These are phyloP conservation scores for Plantago elongata DNA, from an alignment of 257 asterid genomes.

Conservation along the genomic window DNA sequence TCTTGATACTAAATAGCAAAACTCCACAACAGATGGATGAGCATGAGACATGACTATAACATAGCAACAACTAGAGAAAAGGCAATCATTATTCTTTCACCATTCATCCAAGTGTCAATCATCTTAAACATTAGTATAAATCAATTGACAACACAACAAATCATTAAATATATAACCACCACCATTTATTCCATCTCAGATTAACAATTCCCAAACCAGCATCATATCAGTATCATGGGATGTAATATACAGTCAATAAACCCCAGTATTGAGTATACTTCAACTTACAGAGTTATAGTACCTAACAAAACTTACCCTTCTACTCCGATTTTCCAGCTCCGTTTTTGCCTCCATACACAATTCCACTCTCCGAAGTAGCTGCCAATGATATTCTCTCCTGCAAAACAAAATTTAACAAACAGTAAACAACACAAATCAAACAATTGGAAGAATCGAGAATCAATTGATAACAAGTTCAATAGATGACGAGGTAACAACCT, in stretches of 20 bases:
- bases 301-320: conserved; percentile 36
- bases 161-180: not conserved
- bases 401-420: not conserved
- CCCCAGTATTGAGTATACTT: conserved; percentile 20
- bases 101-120: no score
- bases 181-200: conserved; percentile 21
- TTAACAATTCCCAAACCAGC: conserved; percentile 10
- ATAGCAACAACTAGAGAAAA: no score
- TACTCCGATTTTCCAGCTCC: conserved; percentile 34
- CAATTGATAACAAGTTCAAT: no score
- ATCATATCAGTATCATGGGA: conserved; percentile 12
- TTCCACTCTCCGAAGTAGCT: conserved; percentile 73
- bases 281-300: no score
- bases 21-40: no score
- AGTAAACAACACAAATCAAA: not conserved
- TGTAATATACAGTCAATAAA: conserved; percentile 20
- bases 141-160: no score
- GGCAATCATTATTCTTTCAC: no score
- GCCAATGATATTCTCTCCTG: conserved; percentile 77
- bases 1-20: no score
- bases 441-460: no score
- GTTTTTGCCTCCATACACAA: conserved; percentile 60
- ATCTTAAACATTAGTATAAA: no score
- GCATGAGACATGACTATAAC: no score
- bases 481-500: conserved; percentile 45